Base-by-base conservation (phyloP, 768 basidiomycete species). In the Cantharellus anzutake region DNA sequence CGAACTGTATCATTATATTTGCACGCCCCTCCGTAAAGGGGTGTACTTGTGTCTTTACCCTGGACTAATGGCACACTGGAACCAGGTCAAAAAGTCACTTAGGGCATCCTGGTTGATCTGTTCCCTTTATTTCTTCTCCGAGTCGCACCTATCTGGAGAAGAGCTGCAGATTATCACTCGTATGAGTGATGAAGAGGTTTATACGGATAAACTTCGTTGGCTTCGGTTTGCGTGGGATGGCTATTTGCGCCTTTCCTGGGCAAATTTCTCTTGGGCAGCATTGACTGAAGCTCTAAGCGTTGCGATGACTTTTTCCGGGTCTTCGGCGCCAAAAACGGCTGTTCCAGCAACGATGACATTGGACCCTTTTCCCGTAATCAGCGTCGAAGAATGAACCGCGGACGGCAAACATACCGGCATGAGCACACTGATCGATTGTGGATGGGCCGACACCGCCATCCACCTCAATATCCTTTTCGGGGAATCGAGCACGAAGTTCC, bases 281-380 rank as follows among this genome's bases (percentile, higher is more conserved):
- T 82, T 76, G 41, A 94, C 82, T 29, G 77, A 76, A 41, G 77
- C 73, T 71, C 86, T 90, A 42, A 97, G 72, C 4, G 74, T 68
- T 50, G 76, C 65, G 57, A 97, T 96, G 55, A 93, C 88, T 42
- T 79, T 71, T 51, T 82, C 82, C 0, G 96, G 86, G 66, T 82
- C 75, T n/a, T 77, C 67, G 2, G 91, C 83, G 48, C 78, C 80
- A 67, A 98, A 98, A 62, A 99, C 85, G 3, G 94, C 92, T 4
- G 93, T 97, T 7, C 96, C 96, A 7, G 96, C 93, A 38, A 99
- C 96, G 58, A 98, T 90, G 64, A 99, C 92, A 67, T 99, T 99
- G 71, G 91, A 92, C 29, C 94, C 94, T 93, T 34, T 42, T 4
- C 11, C 60, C 16, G 53, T 37, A 59, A 50, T n/a, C 34, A 53